Base-by-base conservation (phyloP, 345 rosid genomes). In the Diplotaxis tenuifolia region DNA sequence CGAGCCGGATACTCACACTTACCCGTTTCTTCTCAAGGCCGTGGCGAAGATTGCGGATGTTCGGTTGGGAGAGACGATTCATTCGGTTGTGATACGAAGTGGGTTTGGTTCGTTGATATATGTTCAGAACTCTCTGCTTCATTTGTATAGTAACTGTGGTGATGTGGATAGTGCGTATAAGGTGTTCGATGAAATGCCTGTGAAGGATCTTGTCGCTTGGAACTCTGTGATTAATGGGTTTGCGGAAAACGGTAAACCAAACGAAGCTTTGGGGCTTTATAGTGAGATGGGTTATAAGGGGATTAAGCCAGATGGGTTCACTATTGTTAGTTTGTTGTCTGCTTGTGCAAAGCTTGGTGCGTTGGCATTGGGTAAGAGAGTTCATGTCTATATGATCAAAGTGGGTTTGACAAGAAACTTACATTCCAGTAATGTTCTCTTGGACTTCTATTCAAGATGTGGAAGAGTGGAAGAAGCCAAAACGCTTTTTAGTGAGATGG, bases 141-240 rank as follows among this genome's bases (percentile, higher is more conserved):
- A 82, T 53, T 61, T 86, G 79, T 93, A 88, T 12, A 75, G 82
- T 0, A 65, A 76, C 0, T 88, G 92, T 11, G 96, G 98, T 0
- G 65, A 71, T 1, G 75, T 65, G 5, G 69, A 66, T 12, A 69
- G 84, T 73, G 95, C 95, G 0, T 70, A 85, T 61, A 87, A 86
- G 75, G 14, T 87, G 93, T 93, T 93, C 65, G 91, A 80, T 10
- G 18, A 72, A 81, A 90, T 93, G 90, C 32, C 68, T 31, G 77
- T 72, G 1, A 89, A 85, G 73, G 97, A 93, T 76, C 52, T 83
- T 9, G 96, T 93, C n/a, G 85, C 97, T 61, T 93, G 98, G 97
- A 93, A 93, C 78, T 85, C 96, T 50, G 87, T 91, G 62, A 91
- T 93, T 73, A 87, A 88, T 75, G 98, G 92, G 68, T 88, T 88